Evolutionary conservation across 306 rosid genomes (phyloP).

Genomic region (Quillaja saponaria): DNA sequence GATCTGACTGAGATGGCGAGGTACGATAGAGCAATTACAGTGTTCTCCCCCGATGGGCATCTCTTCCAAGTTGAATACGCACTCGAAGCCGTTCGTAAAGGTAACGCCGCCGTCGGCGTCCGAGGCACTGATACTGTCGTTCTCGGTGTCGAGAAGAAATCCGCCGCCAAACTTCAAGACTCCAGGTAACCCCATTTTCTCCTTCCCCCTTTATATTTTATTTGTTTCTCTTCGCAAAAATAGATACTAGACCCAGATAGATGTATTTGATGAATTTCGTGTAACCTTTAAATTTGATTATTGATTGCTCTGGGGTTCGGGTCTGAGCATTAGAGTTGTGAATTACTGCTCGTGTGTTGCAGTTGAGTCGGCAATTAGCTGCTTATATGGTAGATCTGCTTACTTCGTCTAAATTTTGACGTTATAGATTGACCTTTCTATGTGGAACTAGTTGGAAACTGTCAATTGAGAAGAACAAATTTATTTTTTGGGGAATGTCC

Average conservation of each 20-base stretch:
- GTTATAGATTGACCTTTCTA: neutral
- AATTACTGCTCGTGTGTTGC: neutral
- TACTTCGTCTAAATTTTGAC: neutral
- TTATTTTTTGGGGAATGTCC: no score
- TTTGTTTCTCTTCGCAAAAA: neutral
- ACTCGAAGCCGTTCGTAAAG: slow-evolving; percentile 96
- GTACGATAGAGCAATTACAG: slow-evolving; percentile 96
- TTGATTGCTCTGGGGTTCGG: neutral
- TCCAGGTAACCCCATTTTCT: slow-evolving; percentile 50
- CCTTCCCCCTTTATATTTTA: neutral
- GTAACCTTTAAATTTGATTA: neutral
- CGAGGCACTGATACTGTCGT: slow-evolving; percentile 96
- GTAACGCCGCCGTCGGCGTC: slow-evolving; percentile 99
- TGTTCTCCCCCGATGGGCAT: slow-evolving; percentile 96
- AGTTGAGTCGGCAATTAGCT: neutral
- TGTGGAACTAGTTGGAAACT: no score
- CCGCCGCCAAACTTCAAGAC: slow-evolving; percentile 92
- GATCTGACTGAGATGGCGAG: slow-evolving; percentile 61
- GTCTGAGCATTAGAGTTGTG: neutral
- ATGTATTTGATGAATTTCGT: neutral
- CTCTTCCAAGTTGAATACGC: slow-evolving; percentile 97
- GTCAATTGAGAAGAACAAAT: no score
- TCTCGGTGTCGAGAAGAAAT: slow-evolving; percentile 97
- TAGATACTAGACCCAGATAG: neutral
- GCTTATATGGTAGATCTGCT: neutral